Percentiles rank a stretch among this genome's conserved stretches.
Evolutionary conservation across 768 basidiomycete species (phyloP).

Genomic region (Leccinum longicurvipes): DNA sequence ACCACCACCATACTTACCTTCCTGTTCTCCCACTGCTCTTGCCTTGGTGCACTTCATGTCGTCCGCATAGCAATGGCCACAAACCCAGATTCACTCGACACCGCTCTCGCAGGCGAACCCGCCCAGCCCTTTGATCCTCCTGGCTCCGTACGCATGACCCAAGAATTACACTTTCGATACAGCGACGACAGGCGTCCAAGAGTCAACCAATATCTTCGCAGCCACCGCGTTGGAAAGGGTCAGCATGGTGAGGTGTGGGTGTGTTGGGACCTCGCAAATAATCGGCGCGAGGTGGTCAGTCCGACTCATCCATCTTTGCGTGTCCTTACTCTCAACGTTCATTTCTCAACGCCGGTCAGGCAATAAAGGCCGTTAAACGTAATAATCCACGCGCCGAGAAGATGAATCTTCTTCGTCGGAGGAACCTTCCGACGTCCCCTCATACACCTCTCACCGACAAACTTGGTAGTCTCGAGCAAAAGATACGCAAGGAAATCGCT

Average conservation of each 20-base stretch:
- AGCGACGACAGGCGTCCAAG: slow-evolving; percentile 43
- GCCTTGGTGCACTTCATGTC: slow-evolving; percentile 24
- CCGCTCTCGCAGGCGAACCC: slow-evolving; percentile 35
- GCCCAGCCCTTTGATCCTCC: slow-evolving; percentile 37
- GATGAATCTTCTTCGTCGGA: slow-evolving; percentile 51
- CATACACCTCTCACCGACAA: slow-evolving; percentile 63
- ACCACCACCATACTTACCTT: slow-evolving; percentile 17
- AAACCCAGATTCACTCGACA: slow-evolving; percentile 23
- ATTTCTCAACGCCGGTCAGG: slow-evolving; percentile 40
- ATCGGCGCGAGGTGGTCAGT: slow-evolving; percentile 48
- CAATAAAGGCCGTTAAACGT: slow-evolving; percentile 75
- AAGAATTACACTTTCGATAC: slow-evolving; percentile 39
- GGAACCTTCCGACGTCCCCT: slow-evolving; percentile 39
- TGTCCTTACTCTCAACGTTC: slow-evolving; percentile 3
- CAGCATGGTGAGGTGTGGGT: slow-evolving; percentile 89
- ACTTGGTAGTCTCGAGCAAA: slow-evolving; percentile 70
- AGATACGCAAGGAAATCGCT: slow-evolving; percentile 91
- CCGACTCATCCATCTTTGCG: slow-evolving; percentile 6
- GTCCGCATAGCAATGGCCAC: slow-evolving; percentile 24
- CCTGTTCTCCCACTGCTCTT: slow-evolving; percentile 9
- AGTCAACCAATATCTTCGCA: slow-evolving; percentile 85
- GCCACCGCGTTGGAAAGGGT: slow-evolving; percentile 75
- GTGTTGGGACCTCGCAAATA: slow-evolving; percentile 51
- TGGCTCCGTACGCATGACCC: slow-evolving; percentile 50
- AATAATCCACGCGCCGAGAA: slow-evolving; percentile 69